Conservation (phyloP, 1,139 yeast genomes). For the Wickerhamomyces sp. region DNA sequence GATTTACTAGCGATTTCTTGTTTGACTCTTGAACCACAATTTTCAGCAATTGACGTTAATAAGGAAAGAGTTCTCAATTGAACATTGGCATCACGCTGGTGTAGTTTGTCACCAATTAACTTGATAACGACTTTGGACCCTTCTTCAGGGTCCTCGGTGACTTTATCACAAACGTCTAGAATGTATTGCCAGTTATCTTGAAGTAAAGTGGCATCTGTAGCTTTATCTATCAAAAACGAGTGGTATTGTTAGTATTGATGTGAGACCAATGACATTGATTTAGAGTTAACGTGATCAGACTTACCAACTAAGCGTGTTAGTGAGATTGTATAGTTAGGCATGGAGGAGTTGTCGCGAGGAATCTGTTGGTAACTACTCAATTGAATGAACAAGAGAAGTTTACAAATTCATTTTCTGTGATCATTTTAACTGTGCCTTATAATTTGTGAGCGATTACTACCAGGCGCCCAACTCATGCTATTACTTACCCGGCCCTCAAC, state of each 20-base stretch:
- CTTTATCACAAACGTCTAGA: slow-evolving; percentile 77
- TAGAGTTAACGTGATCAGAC: background rate
- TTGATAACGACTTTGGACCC: slow-evolving; percentile 29
- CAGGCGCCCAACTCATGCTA: no score
- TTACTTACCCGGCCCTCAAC: no score
- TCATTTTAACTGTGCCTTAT: no score
- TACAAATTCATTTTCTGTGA: no score
- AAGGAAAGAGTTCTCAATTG: slow-evolving; percentile 69
- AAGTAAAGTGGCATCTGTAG: slow-evolving; percentile 82
- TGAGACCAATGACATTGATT: background rate
- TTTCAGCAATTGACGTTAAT: slow-evolving; percentile 77
- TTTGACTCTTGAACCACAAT: slow-evolving; percentile 85
- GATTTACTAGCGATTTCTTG: slow-evolving; percentile 72
- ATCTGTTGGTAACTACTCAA: no score
- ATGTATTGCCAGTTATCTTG: slow-evolving; percentile 83
- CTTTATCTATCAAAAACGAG: slow-evolving; percentile 31
- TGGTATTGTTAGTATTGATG: background rate
- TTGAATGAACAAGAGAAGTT: no score
- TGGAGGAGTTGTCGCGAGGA: background rate
- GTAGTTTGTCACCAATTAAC: slow-evolving; percentile 45
- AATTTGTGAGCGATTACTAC: no score
- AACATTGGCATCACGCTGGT: slow-evolving; percentile 69
- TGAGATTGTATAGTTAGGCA: slow-evolving; percentile 1
- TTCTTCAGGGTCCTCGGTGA: slow-evolving; percentile 67
- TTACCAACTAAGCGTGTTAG: slow-evolving; percentile 1